These are phyloP conservation scores for Saksenaea oblongispora DNA, from an alignment of 371 early-diverging fungal genomes.

Conservation along the genomic window DNA sequence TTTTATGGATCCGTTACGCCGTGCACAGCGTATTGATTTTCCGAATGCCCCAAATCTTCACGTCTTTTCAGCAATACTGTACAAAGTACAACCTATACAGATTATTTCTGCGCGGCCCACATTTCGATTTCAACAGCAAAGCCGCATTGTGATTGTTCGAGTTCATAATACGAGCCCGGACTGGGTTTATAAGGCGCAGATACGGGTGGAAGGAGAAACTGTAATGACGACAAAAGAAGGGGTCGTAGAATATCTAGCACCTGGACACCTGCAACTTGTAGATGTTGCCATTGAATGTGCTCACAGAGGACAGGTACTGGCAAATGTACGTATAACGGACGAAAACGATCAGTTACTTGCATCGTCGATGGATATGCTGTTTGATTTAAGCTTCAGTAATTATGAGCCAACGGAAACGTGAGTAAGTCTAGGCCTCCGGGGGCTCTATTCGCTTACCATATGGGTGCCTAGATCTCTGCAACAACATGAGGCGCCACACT, in stretches of 20 bases:
- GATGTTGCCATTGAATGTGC: background rate
- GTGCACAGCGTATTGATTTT: background rate
- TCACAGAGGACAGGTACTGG: background rate
- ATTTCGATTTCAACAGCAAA: background rate
- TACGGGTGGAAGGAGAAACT: background rate
- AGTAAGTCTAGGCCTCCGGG: background rate
- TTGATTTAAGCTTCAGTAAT: background rate
- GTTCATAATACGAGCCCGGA: slow-evolving; percentile 17
- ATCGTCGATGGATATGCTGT: background rate
- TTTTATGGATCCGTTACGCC: slow-evolving; percentile 9
- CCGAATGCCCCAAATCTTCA: background rate
- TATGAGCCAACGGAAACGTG: background rate
- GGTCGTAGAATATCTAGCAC: slow-evolving; percentile 8
- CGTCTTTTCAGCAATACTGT: background rate
- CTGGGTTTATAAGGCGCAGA: slow-evolving; percentile 5
- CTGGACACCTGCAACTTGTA: slow-evolving; percentile 10
- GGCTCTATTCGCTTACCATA: background rate
- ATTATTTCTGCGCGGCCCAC: slow-evolving; percentile 13
- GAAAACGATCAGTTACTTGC: background rate
- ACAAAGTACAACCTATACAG: slow-evolving; percentile 2
- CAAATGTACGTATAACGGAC: background rate
- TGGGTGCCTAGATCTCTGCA: slow-evolving; percentile 12
- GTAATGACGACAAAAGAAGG: slow-evolving; percentile 13
- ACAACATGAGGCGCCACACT: slow-evolving; percentile 29
- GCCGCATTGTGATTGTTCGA: slow-evolving; percentile 15